Percentiles rank a stretch among this genome's conserved stretches.
Conservation (phyloP, 2,329 filamentous ascomycete species). For the Teratosphaeriaceae sp. region DNA sequence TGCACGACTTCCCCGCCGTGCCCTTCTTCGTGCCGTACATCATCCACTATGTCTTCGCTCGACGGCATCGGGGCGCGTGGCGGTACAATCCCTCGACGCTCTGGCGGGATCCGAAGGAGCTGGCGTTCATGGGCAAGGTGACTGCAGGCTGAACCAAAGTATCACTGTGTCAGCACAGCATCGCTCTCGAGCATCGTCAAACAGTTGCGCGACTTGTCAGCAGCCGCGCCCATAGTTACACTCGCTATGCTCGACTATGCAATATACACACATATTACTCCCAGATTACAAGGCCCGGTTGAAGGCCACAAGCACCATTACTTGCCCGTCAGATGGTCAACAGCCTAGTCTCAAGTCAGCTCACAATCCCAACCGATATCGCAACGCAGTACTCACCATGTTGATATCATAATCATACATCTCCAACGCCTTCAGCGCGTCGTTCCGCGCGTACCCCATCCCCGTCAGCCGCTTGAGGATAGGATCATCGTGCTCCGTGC, state of each 20-base stretch:
- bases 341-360: background rate
- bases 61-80: conserved; percentile 29
- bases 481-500: conserved; percentile 80
- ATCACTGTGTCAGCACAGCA: too few relatives aligned
- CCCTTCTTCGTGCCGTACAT: conserved; percentile 32
- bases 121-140: conserved; percentile 18
- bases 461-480: conserved; percentile 81
- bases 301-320: background rate
- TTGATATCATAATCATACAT: conserved; percentile 76
- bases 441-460: conserved; percentile 76
- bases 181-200: too few relatives aligned
- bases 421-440: conserved; percentile 75
- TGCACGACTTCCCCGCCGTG: conserved; percentile 28
- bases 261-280: background rate
- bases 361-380: background rate
- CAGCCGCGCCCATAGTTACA: background rate
- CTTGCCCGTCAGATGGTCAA: background rate
- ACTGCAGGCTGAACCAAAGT: too few relatives aligned
- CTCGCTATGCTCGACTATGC: background rate
- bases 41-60: conserved; percentile 28
- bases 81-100: conserved; percentile 31
- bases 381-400: background rate
- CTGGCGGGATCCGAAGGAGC: conserved; percentile 25
- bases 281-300: background rate
- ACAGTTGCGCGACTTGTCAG: too few relatives aligned